Conservation (phyloP, 306 rosid genomes). For the Ceratonia siliqua region DNA sequence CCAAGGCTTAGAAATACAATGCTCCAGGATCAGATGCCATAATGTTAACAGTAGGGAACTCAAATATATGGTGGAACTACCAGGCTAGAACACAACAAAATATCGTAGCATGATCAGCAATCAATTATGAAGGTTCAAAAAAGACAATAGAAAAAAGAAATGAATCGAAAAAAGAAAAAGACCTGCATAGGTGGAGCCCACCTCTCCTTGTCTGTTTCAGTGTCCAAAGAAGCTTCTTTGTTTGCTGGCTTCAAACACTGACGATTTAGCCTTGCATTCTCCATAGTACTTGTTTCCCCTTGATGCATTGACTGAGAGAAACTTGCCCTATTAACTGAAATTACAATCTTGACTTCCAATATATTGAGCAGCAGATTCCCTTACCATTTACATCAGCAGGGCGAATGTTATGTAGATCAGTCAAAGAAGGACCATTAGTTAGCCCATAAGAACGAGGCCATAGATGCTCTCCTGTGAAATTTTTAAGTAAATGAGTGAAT, state of each 20-base stretch:
- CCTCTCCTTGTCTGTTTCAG: conserved; percentile 68
- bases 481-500: conserved; percentile 7
- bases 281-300: conserved; percentile 80
- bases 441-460: conserved; percentile 88
- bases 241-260: conserved; percentile 74
- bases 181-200: conserved; percentile 78
- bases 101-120: not conserved
- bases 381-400: conserved; percentile 75
- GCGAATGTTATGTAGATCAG: conserved; percentile 74
- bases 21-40: not conserved
- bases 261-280: conserved; percentile 49
- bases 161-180: conserved; percentile 1
- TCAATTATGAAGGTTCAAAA: conserved; percentile 1
- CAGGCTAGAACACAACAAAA: conserved; percentile 10
- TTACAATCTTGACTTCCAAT: conserved; percentile 7
- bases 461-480: conserved; percentile 65
- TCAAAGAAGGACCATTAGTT: conserved; percentile 55
- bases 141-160: not conserved
- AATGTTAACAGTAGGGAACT: not conserved
- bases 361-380: conserved; percentile 15
- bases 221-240: conserved; percentile 72
- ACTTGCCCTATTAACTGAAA: conserved; percentile 34
- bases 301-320: conserved; percentile 65
- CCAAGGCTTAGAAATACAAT: not conserved
- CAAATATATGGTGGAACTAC: not conserved